Conservation (phyloP, 345 rosid species). For the Rhodamnia rubescens region DNA sequence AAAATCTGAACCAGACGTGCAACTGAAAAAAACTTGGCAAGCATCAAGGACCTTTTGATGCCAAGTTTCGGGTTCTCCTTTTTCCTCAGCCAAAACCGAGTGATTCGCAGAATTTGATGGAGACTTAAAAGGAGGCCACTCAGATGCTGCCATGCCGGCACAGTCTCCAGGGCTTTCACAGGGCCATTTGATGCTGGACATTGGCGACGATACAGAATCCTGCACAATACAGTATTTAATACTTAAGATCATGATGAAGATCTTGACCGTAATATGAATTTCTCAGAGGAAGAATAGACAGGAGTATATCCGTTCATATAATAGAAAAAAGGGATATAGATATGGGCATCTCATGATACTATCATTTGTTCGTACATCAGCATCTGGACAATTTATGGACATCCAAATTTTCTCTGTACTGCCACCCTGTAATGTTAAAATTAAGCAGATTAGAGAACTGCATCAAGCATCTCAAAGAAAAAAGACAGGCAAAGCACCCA, state of each 20-base stretch:
- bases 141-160: neutral
- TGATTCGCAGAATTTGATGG: neutral
- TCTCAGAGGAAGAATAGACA: neutral
- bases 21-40: slow-evolving; percentile 32
- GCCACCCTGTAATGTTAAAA: neutral
- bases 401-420: neutral
- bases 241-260: neutral
- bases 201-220: neutral
- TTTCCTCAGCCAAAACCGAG: slow-evolving; percentile 7
- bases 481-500: neutral
- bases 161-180: neutral
- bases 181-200: slow-evolving; percentile 7
- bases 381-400: neutral
- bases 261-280: neutral
- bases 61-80: slow-evolving; percentile 15
- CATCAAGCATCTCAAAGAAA: neutral
- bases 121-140: slow-evolving; percentile 1
- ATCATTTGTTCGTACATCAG: neutral
- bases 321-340: neutral
- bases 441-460: neutral
- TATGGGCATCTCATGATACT: neutral
- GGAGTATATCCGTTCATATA: neutral
- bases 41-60: slow-evolving; percentile 28
- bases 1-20: slow-evolving; percentile 4
- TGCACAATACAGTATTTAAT: neutral